phyloP scores from a whole-genome alignment of 1,284 basidiomycete species.

The Microbotryum saponariae region DNA sequence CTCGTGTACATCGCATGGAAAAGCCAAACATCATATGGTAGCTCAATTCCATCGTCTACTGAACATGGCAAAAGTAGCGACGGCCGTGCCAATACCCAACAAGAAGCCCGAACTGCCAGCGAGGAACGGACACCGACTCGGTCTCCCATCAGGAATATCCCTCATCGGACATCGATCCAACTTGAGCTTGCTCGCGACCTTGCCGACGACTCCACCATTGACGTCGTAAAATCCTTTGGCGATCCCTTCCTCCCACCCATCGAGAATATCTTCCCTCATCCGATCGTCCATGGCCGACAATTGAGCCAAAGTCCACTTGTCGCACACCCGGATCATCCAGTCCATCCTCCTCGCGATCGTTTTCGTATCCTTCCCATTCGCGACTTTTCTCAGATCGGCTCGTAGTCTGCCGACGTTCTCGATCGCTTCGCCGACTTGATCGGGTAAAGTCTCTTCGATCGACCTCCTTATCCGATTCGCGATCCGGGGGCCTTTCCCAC shows the following conservation, averaged over 20 bases:
- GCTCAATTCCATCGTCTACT: not conserved
- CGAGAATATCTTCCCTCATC: slow-evolving; percentile 38
- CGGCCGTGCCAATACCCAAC: slow-evolving; percentile 12
- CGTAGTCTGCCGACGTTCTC: slow-evolving; percentile 68
- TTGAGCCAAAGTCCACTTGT: slow-evolving; percentile 71
- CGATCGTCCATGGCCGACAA: slow-evolving; percentile 58
- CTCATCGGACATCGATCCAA: slow-evolving; percentile 21
- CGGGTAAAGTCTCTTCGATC: slow-evolving; percentile 63
- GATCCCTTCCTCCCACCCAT: slow-evolving; percentile 39
- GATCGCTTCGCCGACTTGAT: slow-evolving; percentile 69
- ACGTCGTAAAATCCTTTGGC: slow-evolving; percentile 36
- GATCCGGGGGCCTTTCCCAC: slow-evolving; percentile 85
- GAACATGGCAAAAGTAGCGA: not conserved
- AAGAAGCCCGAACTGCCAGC: slow-evolving; percentile 16
- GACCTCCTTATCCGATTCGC: slow-evolving; percentile 70
- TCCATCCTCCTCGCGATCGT: slow-evolving; percentile 72
- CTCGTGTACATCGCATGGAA: no score
- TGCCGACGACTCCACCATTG: slow-evolving; percentile 4
- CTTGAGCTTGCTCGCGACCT: not conserved
- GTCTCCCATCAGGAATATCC: slow-evolving; percentile 18
- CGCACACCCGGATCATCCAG: slow-evolving; percentile 90
- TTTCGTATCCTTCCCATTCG: slow-evolving; percentile 63
- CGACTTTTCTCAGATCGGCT: slow-evolving; percentile 58
- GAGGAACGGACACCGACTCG: slow-evolving; percentile 25
- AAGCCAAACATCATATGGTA: no score